Evolutionary conservation across 148 eudicot species (phyloP), one percentile per base, ranked within the genome.

Genomic region (Rhododendron griersonianum): DNA sequence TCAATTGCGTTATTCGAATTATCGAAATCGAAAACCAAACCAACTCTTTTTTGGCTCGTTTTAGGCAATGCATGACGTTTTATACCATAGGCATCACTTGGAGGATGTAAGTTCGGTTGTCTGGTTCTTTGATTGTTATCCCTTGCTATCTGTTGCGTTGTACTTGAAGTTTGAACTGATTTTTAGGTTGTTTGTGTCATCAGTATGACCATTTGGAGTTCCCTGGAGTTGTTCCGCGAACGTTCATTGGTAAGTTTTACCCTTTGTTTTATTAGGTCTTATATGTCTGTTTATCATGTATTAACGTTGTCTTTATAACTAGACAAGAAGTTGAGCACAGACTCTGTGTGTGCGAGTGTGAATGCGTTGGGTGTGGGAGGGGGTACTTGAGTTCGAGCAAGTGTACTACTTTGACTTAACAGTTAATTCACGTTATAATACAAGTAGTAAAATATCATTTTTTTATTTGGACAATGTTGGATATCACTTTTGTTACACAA

Each of bases 131-230:
- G 47, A 21, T 28, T 61, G 14, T 50, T 69, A 6, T 83, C 39
- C 53, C 50, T 11, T 3, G 80, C 33, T 21, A 80, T 51, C 21
- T 81, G 61, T 75, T 88, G 47, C 4, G 63, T 23, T 76, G 23
- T 55, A 23, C 21, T 9, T 85, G 76, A 73, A 30, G 61, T 63
- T 41, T 39, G 69, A 55, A 47, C 80, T 84, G 41, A n/a, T 81
- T 87, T 50, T 65, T 63, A 69, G 35, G 63, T 88, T 78, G 51
- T 86, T 88, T 78, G 25, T 86, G 16, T 33, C 87, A 48, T 41
- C 91, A 97, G 99, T 97, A 97, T 90, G 99, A 97, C 93, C 99
- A 97, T 90, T 87, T 97, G 91, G 99, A 97, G 87, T 97, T 97
- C 87, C 98, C 99, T 18, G 99, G 99, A 89, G 99, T 95, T 55